Evolutionary conservation across 805 yeast genomes (phyloP), one percentile per base, ranked within the genome.

Genomic region (Wickerhamomyces subpelliculosus): DNA sequence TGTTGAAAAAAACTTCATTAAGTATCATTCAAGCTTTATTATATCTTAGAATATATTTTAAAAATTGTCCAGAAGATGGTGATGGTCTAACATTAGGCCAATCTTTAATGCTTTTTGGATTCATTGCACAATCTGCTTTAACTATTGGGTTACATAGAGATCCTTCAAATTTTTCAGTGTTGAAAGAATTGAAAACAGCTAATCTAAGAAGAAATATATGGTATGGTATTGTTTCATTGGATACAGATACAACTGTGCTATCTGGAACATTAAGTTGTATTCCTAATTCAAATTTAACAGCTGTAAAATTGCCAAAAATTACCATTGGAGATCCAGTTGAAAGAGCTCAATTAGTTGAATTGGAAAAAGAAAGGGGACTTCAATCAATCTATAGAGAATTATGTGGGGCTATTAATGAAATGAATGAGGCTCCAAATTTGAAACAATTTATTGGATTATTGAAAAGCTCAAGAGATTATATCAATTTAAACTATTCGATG

Each of bases 21-120:
- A 57, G 59, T 39, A 45, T 58, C 27, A 62, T 68, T 3, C 72
- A 67, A 42, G 40, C 58, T 4, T 51, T 65, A 38, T 45, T 60
- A 10, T 51, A 65, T 17, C 39, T 60, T 11, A 53, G 60, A 37
- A 63, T 58, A 37, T 67, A 65, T 44, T 40, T 65, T 16, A 54
- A 51, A 27, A 62, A 66, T 12, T 57, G 62, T 11, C 73, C 73
- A 1, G 62, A 63, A 38, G 72, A 68, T 45, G 57, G 65, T 39
- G 67, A 58, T 40, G 71, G 72, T 1, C 44, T 65, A 21, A 60
- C 67, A 18, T 64, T 67, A 8, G 55, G 62, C 0, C 71, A 67
- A 43, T 59, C 65, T 4, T 65, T 62, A 35, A 53, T 64, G 13
- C 49, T 65, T 18, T 57, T 66, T 34, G 39, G 35, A 6, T 23